phyloP scores from a whole-genome alignment of 495 filamentous ascomycete genomes.

The Terfezia claveryi region DNA sequence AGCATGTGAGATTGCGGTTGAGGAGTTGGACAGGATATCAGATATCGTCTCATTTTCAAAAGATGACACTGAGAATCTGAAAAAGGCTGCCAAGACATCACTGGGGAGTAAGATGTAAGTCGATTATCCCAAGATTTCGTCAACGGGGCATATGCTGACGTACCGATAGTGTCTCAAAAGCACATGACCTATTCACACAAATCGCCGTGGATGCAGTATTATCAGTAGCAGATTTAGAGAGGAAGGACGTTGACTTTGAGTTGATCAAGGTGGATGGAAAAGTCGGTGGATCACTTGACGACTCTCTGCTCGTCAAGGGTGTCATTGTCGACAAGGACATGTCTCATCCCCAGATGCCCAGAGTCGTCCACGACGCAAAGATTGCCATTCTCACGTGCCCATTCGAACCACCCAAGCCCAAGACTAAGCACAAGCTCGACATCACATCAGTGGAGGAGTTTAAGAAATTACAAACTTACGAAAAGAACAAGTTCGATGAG shows the following conservation, averaged over 20 bases:
- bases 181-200: slow-evolving; percentile 90
- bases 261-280: slow-evolving; percentile 99
- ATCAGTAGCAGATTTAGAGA: slow-evolving; percentile 84
- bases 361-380: slow-evolving; percentile 81
- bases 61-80: slow-evolving; percentile 56
- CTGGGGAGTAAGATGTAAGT: slow-evolving; percentile 82
- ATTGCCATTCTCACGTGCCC: slow-evolving; percentile 94
- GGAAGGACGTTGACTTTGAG: slow-evolving; percentile 97
- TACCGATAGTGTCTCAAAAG: slow-evolving; percentile 60
- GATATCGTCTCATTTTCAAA: slow-evolving; percentile 69
- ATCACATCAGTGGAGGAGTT: slow-evolving; percentile 96
- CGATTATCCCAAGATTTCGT: not conserved
- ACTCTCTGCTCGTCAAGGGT: slow-evolving; percentile 83
- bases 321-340: slow-evolving; percentile 99
- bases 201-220: slow-evolving; percentile 95
- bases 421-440: slow-evolving; percentile 99
- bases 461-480: slow-evolving; percentile 87
- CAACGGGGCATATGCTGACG: slow-evolving; percentile 13
- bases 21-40: slow-evolving; percentile 77
- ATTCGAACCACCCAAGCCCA: slow-evolving; percentile 98
- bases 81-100: slow-evolving; percentile 87
- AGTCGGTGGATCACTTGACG: slow-evolving; percentile 85
- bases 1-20: slow-evolving; percentile 87
- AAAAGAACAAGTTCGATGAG: slow-evolving; percentile 84
- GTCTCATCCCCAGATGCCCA: slow-evolving; percentile 97